Evolutionary conservation across 768 basidiomycete genomes (phyloP), one percentile per base, ranked within the genome.

Genomic region (Tricholoma saponaceum): DNA sequence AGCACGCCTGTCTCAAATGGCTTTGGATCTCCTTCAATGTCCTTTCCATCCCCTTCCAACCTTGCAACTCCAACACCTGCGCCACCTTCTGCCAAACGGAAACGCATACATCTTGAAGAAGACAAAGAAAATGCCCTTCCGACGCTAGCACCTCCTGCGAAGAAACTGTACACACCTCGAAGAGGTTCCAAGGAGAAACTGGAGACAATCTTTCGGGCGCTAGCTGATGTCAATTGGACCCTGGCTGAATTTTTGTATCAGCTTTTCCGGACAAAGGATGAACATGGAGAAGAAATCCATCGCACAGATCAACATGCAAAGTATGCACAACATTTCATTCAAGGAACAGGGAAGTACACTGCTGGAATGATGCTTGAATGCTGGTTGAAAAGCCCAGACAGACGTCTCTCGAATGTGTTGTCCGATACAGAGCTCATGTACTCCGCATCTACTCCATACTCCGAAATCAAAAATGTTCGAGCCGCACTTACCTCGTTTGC

Each of bases 381-480:
- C 14, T 46, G 44, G 22, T 25, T 46, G 22, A 46, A 46, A 46
- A 46, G 44, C 8, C 23, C 44, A 23, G 44, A 46, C 23, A 22
- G 44, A 13, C 9, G 2, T 25, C 44, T 14, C 8, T 46, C 44
- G 13, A 46, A 46, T 46, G 44, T 23, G 22, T 46, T 12, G 5
- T 46, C 44, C 4, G 10, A 22, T 25, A 46, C 44, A 23, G 43
- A 44, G 12, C 20, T 44, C 43, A 44, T 44, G 22, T 44, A 44
- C 12, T 44, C 43, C 43, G 12, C 43, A 20, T 44, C 13, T 18
- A 49, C 35, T 23, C 54, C 52, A 16, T 67, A 67, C 51, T 56
- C 26, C 14, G 52, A 64, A 2, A 64, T 72, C 20, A 54, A 44
- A 44, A 44, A 44, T 44, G 43, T 23, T 44, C 8, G 22, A 2